A percentile compares a stretch with the other conserved stretches of the same genome.
These are phyloP conservation scores for Kentomonas sorsogonicus DNA, from an alignment of 208 protist species.

Conservation along the genomic window DNA sequence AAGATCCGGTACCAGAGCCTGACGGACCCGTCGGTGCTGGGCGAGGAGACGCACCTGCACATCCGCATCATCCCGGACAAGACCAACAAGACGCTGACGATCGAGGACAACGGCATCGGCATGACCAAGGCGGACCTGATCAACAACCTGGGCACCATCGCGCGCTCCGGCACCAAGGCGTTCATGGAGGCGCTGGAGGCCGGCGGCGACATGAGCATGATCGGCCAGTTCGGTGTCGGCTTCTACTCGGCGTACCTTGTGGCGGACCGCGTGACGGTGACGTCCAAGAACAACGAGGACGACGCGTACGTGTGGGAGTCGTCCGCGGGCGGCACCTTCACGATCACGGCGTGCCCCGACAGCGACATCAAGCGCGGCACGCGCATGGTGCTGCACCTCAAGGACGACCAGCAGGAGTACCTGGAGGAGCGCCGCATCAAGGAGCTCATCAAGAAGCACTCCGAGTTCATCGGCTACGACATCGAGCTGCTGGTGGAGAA, in stretches of 20 bases:
- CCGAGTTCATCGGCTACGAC: constrained; percentile 99
- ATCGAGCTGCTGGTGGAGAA: constrained; percentile 94
- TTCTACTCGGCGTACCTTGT: constrained; percentile 99
- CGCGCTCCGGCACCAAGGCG: constrained; percentile 96
- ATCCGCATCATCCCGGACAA: constrained; percentile 96
- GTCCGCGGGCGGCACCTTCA: constrained; percentile 96
- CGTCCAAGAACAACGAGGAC: constrained; percentile 97
- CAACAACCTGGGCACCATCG: constrained; percentile 99
- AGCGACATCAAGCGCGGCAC: constrained; percentile 94
- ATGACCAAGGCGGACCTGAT: constrained; percentile 99
- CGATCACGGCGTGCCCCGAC: constrained; percentile 80
- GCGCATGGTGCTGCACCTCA: constrained; percentile 95
- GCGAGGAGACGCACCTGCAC: constrained; percentile 89
- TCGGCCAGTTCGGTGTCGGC: constrained; percentile 99
- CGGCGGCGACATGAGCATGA: constrained; percentile 97
- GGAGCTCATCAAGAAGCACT: constrained; percentile 99
- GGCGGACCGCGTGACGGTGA: constrained; percentile 95
- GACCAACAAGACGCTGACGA: constrained; percentile 93
- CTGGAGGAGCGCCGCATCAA: constrained; percentile 94
- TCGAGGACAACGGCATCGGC: constrained; percentile 97
- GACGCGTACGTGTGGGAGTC: constrained; percentile 98
- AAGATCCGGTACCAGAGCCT: constrained; percentile 98
- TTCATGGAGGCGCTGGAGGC: constrained; percentile 98
- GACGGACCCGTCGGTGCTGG: constrained; percentile 90
- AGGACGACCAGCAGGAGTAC: constrained; percentile 97